A percentile compares a stretch with the other conserved stretches of the same genome.
Evolutionary conservation across 1,284 basidiomycete species (phyloP).

Genomic region (Apiotrichum veenhuisii): DNA sequence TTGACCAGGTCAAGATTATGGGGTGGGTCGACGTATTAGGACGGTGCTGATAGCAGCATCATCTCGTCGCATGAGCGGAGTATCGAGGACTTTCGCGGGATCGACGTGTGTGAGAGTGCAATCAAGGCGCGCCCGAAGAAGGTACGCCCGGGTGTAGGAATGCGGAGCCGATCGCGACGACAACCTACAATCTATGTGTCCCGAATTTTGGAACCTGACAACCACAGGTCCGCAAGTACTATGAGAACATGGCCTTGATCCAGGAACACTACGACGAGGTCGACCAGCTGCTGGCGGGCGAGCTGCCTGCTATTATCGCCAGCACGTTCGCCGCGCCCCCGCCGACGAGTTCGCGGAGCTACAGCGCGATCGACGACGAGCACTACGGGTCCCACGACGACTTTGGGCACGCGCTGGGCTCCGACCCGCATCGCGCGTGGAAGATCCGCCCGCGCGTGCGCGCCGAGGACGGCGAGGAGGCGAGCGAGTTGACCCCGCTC

Average conservation of each 20-base stretch:
- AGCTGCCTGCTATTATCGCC: conserved; percentile 43
- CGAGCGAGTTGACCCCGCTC: conserved; percentile 26
- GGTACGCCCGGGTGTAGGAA: too few species aligned
- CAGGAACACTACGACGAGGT: conserved; percentile 46
- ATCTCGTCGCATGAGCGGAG: conserved; percentile 34
- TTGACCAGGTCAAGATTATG: conserved; percentile 10
- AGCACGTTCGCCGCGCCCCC: conserved; percentile 29
- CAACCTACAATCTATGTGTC: too few species aligned
- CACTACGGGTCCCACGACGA: neutral
- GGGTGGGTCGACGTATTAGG: neutral
- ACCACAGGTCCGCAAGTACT: conserved; percentile 40
- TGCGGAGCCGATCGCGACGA: too few species aligned
- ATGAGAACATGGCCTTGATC: conserved; percentile 35
- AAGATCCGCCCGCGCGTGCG: conserved; percentile 8
- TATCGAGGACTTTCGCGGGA: conserved; percentile 27
- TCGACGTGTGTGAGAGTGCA: neutral
- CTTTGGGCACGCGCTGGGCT: neutral
- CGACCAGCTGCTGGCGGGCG: conserved; percentile 43
- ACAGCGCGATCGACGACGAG: neutral
- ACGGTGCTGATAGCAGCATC: conserved; percentile 20
- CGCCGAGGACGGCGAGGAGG: conserved; percentile 7
- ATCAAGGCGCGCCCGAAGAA: conserved; percentile 34
- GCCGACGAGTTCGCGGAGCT: neutral
- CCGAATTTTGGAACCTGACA: conserved; percentile 2
- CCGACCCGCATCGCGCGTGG: conserved; percentile 22